Evolutionary conservation across 352 stramenopile species (phyloP).

Genomic region (Bremia lactucae): DNA sequence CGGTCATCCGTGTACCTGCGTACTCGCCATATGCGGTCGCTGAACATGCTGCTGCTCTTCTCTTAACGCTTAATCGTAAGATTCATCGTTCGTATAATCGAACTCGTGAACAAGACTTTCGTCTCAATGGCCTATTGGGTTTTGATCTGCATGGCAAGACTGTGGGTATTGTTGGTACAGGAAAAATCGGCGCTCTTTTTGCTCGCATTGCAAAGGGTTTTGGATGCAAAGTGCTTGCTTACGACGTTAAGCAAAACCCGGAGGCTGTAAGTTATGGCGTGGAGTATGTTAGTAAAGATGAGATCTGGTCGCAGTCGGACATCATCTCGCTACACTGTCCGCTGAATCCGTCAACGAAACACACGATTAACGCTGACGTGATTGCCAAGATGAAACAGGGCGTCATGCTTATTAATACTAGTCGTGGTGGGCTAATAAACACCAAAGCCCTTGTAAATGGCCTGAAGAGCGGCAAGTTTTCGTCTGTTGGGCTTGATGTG

Average conservation of each 20-base stretch:
- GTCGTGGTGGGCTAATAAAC: slow-evolving; percentile 78
- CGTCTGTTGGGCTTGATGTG: slow-evolving; percentile 79
- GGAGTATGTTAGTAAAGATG: slow-evolving; percentile 40
- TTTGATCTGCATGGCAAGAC: slow-evolving; percentile 73
- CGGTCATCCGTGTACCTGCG: slow-evolving; percentile 51
- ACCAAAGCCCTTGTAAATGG: slow-evolving; percentile 70
- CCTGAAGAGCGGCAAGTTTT: slow-evolving; percentile 73
- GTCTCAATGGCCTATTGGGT: slow-evolving; percentile 40
- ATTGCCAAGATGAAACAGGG: slow-evolving; percentile 83
- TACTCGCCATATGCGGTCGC: slow-evolving; percentile 79
- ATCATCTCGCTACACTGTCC: slow-evolving; percentile 86
- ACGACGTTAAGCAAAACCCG: slow-evolving; percentile 51
- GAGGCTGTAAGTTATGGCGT: slow-evolving; percentile 24
- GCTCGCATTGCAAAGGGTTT: slow-evolving; percentile 32
- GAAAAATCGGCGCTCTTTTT: slow-evolving; percentile 36
- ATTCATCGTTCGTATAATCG: slow-evolving; percentile 68
- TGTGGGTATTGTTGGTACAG: slow-evolving; percentile 53
- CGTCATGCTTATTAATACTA: slow-evolving; percentile 88
- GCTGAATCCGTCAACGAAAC: slow-evolving; percentile 65
- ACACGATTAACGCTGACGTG: slow-evolving; percentile 75
- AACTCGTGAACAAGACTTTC: slow-evolving; percentile 68
- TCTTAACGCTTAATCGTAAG: slow-evolving; percentile 79
- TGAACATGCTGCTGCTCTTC: slow-evolving; percentile 59
- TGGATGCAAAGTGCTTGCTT: slow-evolving; percentile 45
- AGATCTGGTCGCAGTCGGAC: slow-evolving; percentile 56